A percentile compares a stretch with the other conserved stretches of the same genome.
Evolutionary conservation across 2,329 filamentous ascomycete genomes (phyloP).

Genomic region (Hypoxylon sp.): DNA sequence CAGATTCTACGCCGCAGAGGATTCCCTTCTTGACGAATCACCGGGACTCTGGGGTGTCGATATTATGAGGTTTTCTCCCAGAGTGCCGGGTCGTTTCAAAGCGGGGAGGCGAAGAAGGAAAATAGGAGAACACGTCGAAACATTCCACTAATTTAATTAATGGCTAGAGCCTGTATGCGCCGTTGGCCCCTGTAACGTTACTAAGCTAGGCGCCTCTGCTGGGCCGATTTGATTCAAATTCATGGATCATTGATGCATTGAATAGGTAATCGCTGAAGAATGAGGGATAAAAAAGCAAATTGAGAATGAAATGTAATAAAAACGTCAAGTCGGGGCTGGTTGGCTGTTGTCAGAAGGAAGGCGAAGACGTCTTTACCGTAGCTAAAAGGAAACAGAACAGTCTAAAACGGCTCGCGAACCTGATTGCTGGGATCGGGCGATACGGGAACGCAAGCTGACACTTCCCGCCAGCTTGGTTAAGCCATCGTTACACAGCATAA

Average conservation of each 20-base stretch:
- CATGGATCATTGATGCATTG: not conserved
- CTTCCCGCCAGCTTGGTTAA: conserved; percentile 32
- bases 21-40: conserved; percentile 2
- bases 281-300: not conserved
- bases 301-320: not conserved
- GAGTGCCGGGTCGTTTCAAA: conserved; percentile 3
- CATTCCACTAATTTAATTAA: conserved; percentile 11
- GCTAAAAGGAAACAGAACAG: not conserved
- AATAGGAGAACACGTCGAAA: conserved; percentile 9
- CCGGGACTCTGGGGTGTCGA: not conserved
- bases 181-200: conserved; percentile 22
- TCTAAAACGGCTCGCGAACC: conserved; percentile 7
- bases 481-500: conserved; percentile 41
- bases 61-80: not conserved
- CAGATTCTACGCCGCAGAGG: conserved; percentile 4
- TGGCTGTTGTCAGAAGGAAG: not conserved
- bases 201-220: not conserved
- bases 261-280: not conserved
- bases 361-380: conserved; percentile 1
- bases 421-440: conserved; percentile 13
- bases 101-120: not conserved
- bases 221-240: not conserved
- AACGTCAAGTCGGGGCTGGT: not conserved
- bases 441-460: conserved; percentile 14
- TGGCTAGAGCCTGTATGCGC: not conserved